Base-by-base conservation (phyloP, 352 stramenopile species). In the Pythium dissimile region DNA sequence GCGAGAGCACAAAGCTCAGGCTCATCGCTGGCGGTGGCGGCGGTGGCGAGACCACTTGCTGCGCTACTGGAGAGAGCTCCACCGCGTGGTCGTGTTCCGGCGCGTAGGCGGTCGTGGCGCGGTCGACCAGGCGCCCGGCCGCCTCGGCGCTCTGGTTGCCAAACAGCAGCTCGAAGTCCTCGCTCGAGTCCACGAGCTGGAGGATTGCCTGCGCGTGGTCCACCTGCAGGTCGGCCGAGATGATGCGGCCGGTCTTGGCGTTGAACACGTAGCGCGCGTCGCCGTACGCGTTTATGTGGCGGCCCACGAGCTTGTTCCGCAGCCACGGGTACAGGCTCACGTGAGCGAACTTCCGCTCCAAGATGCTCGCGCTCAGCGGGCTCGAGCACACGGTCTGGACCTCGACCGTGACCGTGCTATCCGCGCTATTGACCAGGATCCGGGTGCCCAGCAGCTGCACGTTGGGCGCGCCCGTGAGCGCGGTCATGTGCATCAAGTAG, bases 151-250 rank as follows among this genome's bases (percentile, higher is more conserved):
- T 26, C 9, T 21, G 18, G 5, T n/a, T 32, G 12, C 47, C 34
- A 11, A 21, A 23, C 15, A 56, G 49, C 8, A 56, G 21, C 35
- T 46, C 49, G 35, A 47, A 47, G 32, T 56, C 49, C 11, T 56
- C 49, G 3, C 5, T 15, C 21, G 49, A 39, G 49, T 56, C 49
- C 24, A 56, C 49, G 13, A 54, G 16, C 32, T 54, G 10, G 10
- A 54, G n/a, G 47, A 54, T 54, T 21, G 47, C 47, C 21, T 6
- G 21, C 2, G 47, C 47, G 47, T 54, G 47, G 47, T 54, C 47
- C 20, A 35, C 47, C n/a, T 54, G 47, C 32, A 54, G 21, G 12
- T 54, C 20, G 11, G 47, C 47, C 3, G 26, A n/a, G 2, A 54
- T 27, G 16, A 54, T 54, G 13, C 47, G 47, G 9, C 34, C 34